These are phyloP conservation scores for Saxophila tyrrhenica DNA, from an alignment of 495 filamentous ascomycete species.

Conservation along the genomic window DNA sequence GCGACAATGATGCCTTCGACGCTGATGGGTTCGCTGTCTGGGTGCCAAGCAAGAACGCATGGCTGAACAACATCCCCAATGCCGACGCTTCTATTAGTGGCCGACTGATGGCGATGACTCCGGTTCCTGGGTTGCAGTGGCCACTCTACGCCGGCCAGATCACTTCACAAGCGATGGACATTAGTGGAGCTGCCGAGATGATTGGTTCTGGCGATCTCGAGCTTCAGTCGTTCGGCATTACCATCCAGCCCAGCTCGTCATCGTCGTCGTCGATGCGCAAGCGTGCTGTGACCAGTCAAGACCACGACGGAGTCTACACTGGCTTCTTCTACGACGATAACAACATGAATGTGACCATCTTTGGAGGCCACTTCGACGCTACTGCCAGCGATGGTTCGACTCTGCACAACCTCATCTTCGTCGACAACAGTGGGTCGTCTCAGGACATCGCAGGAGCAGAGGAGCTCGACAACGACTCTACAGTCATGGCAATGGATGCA, in stretches of 20 bases:
- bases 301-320: conserved; percentile 52
- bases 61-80: conserved; percentile 70
- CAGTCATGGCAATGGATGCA: conserved; percentile 59
- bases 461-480: conserved; percentile 59
- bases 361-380: conserved; percentile 80
- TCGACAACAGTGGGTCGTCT: conserved; percentile 48
- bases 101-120: conserved; percentile 53
- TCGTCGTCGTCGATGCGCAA: conserved; percentile 37
- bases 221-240: conserved; percentile 45
- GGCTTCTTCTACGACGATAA: conserved; percentile 64
- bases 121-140: conserved; percentile 47
- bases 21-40: conserved; percentile 77
- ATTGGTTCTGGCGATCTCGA: conserved; percentile 38
- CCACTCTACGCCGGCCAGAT: conserved; percentile 69
- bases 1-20: conserved; percentile 43
- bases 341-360: conserved; percentile 66
- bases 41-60: conserved; percentile 82
- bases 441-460: conserved; percentile 50
- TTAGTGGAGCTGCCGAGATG: conserved; percentile 58
- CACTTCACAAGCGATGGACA: conserved; percentile 53
- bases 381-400: conserved; percentile 55
- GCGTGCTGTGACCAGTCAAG: conserved; percentile 43
- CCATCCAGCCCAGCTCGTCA: conserved; percentile 31
- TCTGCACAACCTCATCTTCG: conserved; percentile 67
- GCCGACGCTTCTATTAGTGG: conserved; percentile 57